Evolutionary conservation across 371 early-diverging fungal species (phyloP).

Genomic region (Synchytrium microbalum): DNA sequence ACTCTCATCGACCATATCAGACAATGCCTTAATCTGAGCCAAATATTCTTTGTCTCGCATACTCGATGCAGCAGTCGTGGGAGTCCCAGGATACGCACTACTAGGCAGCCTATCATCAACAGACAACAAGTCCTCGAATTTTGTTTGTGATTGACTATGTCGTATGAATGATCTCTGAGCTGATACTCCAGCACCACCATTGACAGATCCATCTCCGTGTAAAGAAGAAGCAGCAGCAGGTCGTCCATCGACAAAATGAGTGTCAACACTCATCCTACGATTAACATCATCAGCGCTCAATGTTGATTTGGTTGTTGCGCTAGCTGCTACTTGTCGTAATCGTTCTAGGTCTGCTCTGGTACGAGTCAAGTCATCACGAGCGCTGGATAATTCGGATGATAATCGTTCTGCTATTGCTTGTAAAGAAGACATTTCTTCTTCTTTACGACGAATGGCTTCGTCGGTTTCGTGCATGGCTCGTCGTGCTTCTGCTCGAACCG

Average conservation of each 20-base stretch:
- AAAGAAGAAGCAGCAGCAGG: background rate
- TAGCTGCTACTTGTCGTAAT: background rate
- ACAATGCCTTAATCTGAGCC: constrained; percentile 20
- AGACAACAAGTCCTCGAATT: background rate
- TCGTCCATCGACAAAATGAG: too few relatives aligned
- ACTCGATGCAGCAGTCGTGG: background rate
- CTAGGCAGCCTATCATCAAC: background rate
- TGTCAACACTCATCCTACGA: background rate
- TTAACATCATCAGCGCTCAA: background rate
- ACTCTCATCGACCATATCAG: constrained; percentile 22
- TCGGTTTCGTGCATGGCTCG: background rate
- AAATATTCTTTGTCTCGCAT: constrained; percentile 15
- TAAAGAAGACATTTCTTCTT: background rate
- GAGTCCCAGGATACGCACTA: background rate
- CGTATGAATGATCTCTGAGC: background rate
- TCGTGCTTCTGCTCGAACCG: background rate
- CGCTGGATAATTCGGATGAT: background rate
- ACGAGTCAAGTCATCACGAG: background rate
- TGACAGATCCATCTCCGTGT: background rate
- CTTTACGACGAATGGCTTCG: background rate
- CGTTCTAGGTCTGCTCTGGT: background rate
- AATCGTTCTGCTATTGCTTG: background rate
- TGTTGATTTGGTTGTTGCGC: background rate
- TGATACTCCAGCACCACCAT: background rate
- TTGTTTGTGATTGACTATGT: background rate